Percentiles rank a stretch among this genome's conserved stretches.
These are phyloP conservation scores for Intubia oerlemansii DNA, from an alignment of 2,329 filamentous ascomycete species.

Conservation along the genomic window DNA sequence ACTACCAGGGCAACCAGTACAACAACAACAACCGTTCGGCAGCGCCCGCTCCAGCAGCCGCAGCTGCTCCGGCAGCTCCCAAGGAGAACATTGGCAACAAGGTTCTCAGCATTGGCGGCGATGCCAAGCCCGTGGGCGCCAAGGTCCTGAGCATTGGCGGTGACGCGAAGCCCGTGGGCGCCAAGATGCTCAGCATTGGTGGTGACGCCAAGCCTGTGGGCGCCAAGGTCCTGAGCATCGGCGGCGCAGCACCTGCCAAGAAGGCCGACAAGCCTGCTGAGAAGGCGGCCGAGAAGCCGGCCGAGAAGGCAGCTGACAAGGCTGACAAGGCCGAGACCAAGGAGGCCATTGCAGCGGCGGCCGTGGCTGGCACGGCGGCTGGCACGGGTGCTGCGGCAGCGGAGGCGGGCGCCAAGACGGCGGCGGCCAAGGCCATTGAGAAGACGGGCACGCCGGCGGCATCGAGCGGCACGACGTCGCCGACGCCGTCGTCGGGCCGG, in stretches of 20 bases:
- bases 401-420: slow-evolving; percentile 57
- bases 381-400: slow-evolving; percentile 13
- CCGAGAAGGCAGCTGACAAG: slow-evolving; percentile 1
- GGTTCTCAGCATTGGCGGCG: slow-evolving; percentile 38
- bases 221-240: slow-evolving; percentile 62
- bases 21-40: slow-evolving; percentile 16
- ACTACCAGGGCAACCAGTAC: slow-evolving; percentile 12
- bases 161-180: slow-evolving; percentile 24
- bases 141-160: slow-evolving; percentile 57
- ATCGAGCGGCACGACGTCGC: slow-evolving; percentile 62
- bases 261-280: slow-evolving; percentile 26
- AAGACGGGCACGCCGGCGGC: slow-evolving; percentile 57
- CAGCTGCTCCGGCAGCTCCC: slow-evolving; percentile 26
- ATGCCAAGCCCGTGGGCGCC: slow-evolving; percentile 29
- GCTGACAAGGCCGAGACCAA: slow-evolving; percentile 1
- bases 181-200: slow-evolving; percentile 45
- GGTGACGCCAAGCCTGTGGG: slow-evolving; percentile 28
- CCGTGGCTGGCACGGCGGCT: slow-evolving; percentile 13
- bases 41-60: slow-evolving; percentile 17
- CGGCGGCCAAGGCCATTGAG: slow-evolving; percentile 74
- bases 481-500: slow-evolving; percentile 63
- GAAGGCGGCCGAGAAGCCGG: slow-evolving; percentile 18
- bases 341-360: slow-evolving; percentile 2
- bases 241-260: slow-evolving; percentile 12
- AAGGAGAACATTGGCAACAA: slow-evolving; percentile 35